These are phyloP conservation scores for Conticribra guillardii DNA, from an alignment of 108 stramenopile genomes.

Conservation along the genomic window DNA sequence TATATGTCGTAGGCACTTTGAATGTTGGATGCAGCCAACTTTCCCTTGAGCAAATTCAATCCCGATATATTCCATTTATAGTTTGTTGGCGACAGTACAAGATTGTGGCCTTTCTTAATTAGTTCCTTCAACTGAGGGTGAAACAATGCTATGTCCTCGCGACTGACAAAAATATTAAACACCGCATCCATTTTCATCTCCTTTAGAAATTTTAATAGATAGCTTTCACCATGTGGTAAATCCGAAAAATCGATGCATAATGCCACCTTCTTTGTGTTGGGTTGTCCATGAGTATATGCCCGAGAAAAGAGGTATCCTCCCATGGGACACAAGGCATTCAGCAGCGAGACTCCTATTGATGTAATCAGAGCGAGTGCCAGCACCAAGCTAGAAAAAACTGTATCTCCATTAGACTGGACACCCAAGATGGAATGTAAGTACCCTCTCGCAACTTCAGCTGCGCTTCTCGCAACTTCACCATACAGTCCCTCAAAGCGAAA, in stretches of 20 bases:
- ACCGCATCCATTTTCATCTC: slow-evolving; percentile 13
- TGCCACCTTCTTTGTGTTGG: slow-evolving; percentile 50
- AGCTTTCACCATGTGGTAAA: slow-evolving; percentile 8
- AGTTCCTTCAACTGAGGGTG: slow-evolving; percentile 24
- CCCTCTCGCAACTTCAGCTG: slow-evolving; percentile 9
- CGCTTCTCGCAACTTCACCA: slow-evolving; percentile 14
- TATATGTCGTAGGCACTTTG: slow-evolving; percentile 31
- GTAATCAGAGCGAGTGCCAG: slow-evolving; percentile 16
- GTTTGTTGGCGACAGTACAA: slow-evolving; percentile 22
- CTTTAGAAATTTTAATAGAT: slow-evolving; percentile 6
- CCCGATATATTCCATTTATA: too few relatives aligned
- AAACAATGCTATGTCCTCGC: slow-evolving; percentile 30
- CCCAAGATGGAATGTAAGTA: too few relatives aligned
- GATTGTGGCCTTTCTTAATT: slow-evolving; percentile 22
- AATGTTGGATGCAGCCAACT: slow-evolving; percentile 12
- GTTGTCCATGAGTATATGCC: slow-evolving; percentile 47
- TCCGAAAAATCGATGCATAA: slow-evolving; percentile 45
- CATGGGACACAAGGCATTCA: slow-evolving; percentile 49
- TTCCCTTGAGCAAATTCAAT: slow-evolving; percentile 23
- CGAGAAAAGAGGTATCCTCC: slow-evolving; percentile 47
- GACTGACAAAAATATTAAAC: slow-evolving; percentile 45
- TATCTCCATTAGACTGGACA: too few relatives aligned
- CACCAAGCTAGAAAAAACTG: too few relatives aligned
- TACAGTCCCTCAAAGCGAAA: slow-evolving; percentile 41
- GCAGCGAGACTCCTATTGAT: slow-evolving; percentile 31